These are phyloP conservation scores for Starmerella floris DNA, from an alignment of 805 yeast genomes.

Conservation along the genomic window DNA sequence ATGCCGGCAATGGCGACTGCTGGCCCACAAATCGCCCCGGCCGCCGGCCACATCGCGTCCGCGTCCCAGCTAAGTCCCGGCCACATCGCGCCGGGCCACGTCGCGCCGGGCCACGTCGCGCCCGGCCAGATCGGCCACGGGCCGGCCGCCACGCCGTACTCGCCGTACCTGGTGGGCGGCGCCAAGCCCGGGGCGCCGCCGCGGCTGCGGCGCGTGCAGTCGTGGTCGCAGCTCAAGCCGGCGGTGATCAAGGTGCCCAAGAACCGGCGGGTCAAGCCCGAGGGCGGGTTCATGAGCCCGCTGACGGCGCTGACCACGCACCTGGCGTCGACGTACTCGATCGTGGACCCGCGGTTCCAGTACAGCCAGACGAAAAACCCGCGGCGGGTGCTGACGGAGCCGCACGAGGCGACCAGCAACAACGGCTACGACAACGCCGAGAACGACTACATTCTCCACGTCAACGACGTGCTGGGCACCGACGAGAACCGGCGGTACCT, in stretches of 20 bases:
- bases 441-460: constrained; percentile 82
- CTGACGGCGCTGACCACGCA: constrained; percentile 64
- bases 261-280: constrained; percentile 28
- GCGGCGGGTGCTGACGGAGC: constrained; percentile 81
- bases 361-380: constrained; percentile 82
- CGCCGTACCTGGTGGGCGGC: too few species aligned
- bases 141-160: too few species aligned
- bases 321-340: constrained; percentile 62
- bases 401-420: constrained; percentile 66
- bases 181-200: too few species aligned
- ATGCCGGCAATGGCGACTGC: too few species aligned
- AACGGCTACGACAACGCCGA: constrained; percentile 81
- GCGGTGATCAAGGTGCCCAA: constrained; percentile 24
- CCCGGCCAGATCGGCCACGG: too few species aligned
- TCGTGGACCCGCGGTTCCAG: constrained; percentile 74
- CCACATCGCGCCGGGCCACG: too few species aligned
- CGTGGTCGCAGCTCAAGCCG: constrained; percentile 26
- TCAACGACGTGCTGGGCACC: constrained; percentile 80
- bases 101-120: too few species aligned
- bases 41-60: too few species aligned
- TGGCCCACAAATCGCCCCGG: too few species aligned
- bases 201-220: constrained; percentile 11
- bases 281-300: constrained; percentile 40
- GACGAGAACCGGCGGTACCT: constrained; percentile 76
- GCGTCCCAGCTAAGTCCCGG: too few species aligned